These are phyloP conservation scores for Aspergillus sp. DNA, from an alignment of 2,329 filamentous ascomycete genomes.

Conservation along the genomic window DNA sequence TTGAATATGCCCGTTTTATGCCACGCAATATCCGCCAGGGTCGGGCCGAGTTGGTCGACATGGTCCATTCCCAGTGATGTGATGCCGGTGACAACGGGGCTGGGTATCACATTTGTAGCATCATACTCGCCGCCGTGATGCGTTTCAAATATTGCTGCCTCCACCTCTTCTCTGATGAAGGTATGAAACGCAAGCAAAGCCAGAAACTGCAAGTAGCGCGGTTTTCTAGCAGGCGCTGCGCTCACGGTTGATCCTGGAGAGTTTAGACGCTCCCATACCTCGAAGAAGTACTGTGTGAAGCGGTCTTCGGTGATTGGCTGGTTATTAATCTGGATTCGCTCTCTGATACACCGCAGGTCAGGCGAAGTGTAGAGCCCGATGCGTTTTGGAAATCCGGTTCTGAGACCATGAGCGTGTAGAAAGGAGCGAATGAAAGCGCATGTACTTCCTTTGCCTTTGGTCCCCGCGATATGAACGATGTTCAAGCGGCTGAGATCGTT, in stretches of 20 bases:
- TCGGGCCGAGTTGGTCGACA: constrained; percentile 60
- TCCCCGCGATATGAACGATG: constrained; percentile 68
- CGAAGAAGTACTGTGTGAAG: constrained; percentile 26
- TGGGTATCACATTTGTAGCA: constrained; percentile 63
- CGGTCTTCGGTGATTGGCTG: constrained; percentile 24
- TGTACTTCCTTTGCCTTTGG: constrained; percentile 74
- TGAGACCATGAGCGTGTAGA: constrained; percentile 43
- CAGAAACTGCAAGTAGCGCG: constrained; percentile 53
- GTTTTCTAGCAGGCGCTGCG: constrained; percentile 25
- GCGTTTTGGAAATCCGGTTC: constrained; percentile 24
- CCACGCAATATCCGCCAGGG: constrained; percentile 67
- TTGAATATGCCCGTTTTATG: constrained; percentile 74
- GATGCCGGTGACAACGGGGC: constrained; percentile 59
- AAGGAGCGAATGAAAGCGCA: constrained; percentile 59
- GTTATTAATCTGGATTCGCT: constrained; percentile 33
- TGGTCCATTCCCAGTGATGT: constrained; percentile 69
- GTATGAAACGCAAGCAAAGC: constrained; percentile 65
- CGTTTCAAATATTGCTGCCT: constrained; percentile 64
- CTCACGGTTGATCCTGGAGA: background rate
- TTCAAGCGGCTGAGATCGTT: constrained; percentile 59
- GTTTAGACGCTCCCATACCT: constrained; percentile 37
- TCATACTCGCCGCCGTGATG: constrained; percentile 68
- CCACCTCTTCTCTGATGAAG: constrained; percentile 62
- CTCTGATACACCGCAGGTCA: constrained; percentile 28
- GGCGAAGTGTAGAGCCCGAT: constrained; percentile 29